A percentile compares a stretch with the other conserved stretches of the same genome.
Conservation (phyloP, 805 yeast genomes). For the Wickerhamiella allomyrinae region DNA sequence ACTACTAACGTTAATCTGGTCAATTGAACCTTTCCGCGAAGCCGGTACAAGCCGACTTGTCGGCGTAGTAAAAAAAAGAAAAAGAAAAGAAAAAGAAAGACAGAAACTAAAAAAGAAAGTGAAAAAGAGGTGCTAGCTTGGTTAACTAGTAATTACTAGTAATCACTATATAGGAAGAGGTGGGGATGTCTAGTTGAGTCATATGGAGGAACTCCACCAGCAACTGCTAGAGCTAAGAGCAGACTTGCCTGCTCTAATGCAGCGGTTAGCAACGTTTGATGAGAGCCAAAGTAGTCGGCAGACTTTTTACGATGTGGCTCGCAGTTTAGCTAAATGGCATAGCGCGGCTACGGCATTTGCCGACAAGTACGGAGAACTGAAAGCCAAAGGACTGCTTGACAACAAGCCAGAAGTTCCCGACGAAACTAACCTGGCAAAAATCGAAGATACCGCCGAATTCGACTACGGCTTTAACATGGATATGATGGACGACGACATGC, state of each 20-base stretch:
- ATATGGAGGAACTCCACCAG: conserved; percentile 10
- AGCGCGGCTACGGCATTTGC: conserved; percentile 6
- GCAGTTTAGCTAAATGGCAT: conserved; percentile 11
- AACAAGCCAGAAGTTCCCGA: not conserved
- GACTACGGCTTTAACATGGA: conserved; percentile 1
- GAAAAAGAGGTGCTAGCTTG: too few relatives aligned
- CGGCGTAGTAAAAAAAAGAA: too few relatives aligned
- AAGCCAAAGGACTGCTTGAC: conserved; percentile 2
- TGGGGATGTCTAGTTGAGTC: too few relatives aligned
- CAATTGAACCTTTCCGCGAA: too few relatives aligned
- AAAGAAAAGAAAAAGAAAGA: too few relatives aligned
- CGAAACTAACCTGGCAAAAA: not conserved
- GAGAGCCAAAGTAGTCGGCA: conserved; percentile 11
- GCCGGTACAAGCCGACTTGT: too few relatives aligned
- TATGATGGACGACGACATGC: not conserved
- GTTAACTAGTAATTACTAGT: too few relatives aligned
- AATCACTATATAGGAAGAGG: too few relatives aligned
- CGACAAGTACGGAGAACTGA: conserved; percentile 8
- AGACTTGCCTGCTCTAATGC: conserved; percentile 14
- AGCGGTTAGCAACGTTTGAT: conserved; percentile 10
- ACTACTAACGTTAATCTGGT: too few relatives aligned
- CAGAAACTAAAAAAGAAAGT: too few relatives aligned
- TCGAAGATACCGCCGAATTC: not conserved
- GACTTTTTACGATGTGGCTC: conserved; percentile 15
- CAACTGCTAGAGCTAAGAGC: conserved; percentile 14